Evolutionary conservation across 208 protist genomes (phyloP).

Genomic region (Giardia muris): DNA sequence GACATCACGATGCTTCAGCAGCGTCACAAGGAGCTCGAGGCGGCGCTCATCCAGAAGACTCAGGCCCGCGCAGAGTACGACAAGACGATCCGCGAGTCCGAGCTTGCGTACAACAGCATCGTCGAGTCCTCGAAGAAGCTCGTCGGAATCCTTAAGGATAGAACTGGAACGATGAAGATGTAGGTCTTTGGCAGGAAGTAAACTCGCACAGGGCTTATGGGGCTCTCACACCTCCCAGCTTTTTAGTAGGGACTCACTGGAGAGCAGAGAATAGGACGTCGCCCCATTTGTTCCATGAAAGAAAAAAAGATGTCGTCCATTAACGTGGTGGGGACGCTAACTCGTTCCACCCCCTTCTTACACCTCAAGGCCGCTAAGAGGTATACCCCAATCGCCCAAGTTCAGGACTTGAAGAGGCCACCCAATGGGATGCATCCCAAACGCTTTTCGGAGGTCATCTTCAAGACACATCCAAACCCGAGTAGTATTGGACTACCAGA

Average conservation of each 20-base stretch:
- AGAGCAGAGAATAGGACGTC: no score
- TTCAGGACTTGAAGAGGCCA: not conserved
- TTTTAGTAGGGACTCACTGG: no score
- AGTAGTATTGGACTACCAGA: not conserved
- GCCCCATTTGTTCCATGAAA: no score
- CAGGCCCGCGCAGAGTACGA: conserved; percentile 14
- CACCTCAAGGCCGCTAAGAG: not conserved
- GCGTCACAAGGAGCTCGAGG: not conserved
- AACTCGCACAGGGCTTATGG: no score
- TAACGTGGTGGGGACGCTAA: not conserved
- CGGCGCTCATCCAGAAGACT: not conserved
- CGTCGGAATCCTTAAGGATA: not conserved
- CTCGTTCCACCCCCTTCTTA: not conserved
- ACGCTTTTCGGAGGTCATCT: not conserved
- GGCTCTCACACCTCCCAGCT: no score
- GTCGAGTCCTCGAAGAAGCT: conserved; percentile 8
- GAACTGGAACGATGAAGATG: not conserved
- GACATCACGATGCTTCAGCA: not conserved
- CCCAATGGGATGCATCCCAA: not conserved
- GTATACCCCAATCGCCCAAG: not conserved
- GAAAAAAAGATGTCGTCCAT: not conserved
- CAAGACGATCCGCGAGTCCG: not conserved
- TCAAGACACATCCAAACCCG: not conserved
- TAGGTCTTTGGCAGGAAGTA: no score
- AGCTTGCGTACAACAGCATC: conserved; percentile 21